Conservation (phyloP, 31 red algal species). For the Pterothamnion heteromorphum region DNA sequence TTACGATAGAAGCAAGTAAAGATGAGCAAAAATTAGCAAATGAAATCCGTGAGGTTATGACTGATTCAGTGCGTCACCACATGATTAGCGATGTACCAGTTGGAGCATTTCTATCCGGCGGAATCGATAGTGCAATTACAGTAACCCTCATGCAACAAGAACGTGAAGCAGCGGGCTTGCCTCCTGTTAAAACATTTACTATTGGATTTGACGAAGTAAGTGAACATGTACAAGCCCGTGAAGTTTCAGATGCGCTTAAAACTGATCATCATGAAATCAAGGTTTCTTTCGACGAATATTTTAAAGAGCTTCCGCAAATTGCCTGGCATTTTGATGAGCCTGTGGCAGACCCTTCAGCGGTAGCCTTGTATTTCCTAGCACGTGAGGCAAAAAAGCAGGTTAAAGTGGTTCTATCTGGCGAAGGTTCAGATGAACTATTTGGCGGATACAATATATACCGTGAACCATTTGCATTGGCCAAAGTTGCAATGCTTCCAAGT, state of each 20-base stretch:
- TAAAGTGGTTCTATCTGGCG: conserved; percentile 92
- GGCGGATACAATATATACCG: conserved; percentile 68
- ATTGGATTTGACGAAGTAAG: background rate
- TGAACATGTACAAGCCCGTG: background rate
- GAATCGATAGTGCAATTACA: background rate
- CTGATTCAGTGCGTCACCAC: conserved; percentile 28
- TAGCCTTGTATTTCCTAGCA: conserved; percentile 80
- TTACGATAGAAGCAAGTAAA: no score
- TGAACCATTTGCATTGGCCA: background rate
- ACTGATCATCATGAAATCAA: background rate
- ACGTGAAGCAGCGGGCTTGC: no score
- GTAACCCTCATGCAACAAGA: background rate
- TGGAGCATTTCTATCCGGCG: conserved; percentile 66
- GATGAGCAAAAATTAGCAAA: no score
- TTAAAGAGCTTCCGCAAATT: background rate
- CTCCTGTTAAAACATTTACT: background rate
- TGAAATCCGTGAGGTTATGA: no score
- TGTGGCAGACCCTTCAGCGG: conserved; percentile 56
- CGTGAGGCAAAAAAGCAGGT: conserved; percentile 74
- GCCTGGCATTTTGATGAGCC: background rate
- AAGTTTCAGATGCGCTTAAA: background rate
- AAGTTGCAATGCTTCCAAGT: background rate
- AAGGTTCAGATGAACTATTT: conserved; percentile 95
- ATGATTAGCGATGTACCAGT: conserved; percentile 67
- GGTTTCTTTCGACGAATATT: background rate